Evolutionary conservation across 2,329 filamentous ascomycete species (phyloP).

Genomic region (Juglanconis juglandina): DNA sequence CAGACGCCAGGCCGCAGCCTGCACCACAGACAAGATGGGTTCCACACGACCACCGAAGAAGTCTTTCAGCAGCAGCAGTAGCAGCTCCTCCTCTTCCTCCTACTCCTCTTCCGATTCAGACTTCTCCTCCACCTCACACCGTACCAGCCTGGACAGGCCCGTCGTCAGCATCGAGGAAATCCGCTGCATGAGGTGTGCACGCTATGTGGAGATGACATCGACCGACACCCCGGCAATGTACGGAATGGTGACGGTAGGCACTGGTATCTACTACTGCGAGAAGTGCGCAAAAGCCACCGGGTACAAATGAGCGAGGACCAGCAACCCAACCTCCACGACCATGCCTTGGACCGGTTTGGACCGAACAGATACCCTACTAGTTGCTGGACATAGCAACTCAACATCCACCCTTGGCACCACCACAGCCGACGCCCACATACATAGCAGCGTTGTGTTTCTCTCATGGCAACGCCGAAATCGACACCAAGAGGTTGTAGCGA

Average conservation of each 20-base stretch:
- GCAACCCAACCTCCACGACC: background rate
- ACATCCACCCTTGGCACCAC: background rate
- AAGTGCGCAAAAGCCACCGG: slow-evolving; percentile 62
- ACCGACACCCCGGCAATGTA: slow-evolving; percentile 56
- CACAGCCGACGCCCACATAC: background rate
- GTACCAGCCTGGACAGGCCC: slow-evolving; percentile 49
- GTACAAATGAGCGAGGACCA: slow-evolving; percentile 48
- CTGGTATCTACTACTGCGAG: slow-evolving; percentile 65
- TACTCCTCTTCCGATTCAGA: slow-evolving; percentile 40
- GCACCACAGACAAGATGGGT: slow-evolving; percentile 25
- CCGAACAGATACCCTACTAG: background rate
- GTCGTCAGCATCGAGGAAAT: slow-evolving; percentile 56
- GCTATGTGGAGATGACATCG: slow-evolving; percentile 57
- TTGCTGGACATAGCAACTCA: background rate
- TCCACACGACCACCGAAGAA: slow-evolving; percentile 32
- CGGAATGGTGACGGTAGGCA: slow-evolving; percentile 63
- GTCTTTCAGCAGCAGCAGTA: slow-evolving; percentile 37
- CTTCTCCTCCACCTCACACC: slow-evolving; percentile 35
- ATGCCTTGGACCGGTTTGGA: background rate
- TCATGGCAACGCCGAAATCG: no score
- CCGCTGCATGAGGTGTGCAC: slow-evolving; percentile 61
- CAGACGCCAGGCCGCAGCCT: slow-evolving; percentile 1
- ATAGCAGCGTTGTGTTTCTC: no score
- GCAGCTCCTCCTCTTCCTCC: slow-evolving; percentile 35
- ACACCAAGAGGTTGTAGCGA: background rate